These are phyloP conservation scores for Exophiala aquamarina DNA, from an alignment of 2,329 filamentous ascomycete species.

Conservation along the genomic window DNA sequence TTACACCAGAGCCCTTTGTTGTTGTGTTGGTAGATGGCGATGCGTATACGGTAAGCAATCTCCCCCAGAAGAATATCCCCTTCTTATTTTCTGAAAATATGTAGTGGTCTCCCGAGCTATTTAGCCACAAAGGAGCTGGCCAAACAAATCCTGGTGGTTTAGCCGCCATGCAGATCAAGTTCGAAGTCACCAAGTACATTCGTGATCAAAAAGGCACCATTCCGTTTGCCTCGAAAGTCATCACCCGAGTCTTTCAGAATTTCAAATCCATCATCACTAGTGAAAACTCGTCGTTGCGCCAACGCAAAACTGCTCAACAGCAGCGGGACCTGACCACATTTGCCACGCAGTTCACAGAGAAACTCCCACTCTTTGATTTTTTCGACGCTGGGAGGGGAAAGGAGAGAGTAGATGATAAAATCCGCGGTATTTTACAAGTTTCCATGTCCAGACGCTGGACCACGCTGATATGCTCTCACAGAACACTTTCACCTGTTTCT, in stretches of 20 bases:
- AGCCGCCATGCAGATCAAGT: slow-evolving; percentile 21
- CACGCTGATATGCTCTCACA: slow-evolving; percentile 2
- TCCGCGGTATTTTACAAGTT: slow-evolving; percentile 18
- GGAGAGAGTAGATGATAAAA: slow-evolving; percentile 28
- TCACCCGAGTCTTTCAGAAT: slow-evolving; percentile 25
- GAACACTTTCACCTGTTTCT: slow-evolving; percentile 27
- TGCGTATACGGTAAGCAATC: slow-evolving; percentile 21
- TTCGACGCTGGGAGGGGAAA: slow-evolving; percentile 26
- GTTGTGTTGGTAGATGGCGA: slow-evolving; percentile 28
- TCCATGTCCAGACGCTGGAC: neutral
- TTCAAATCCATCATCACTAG: neutral
- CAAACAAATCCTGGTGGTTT: slow-evolving; percentile 14
- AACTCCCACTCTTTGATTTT: slow-evolving; percentile 25
- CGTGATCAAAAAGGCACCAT: slow-evolving; percentile 16
- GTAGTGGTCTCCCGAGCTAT: slow-evolving; percentile 17
- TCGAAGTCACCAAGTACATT: slow-evolving; percentile 24
- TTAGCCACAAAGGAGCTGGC: neutral
- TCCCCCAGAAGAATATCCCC: neutral
- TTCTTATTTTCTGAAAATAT: neutral
- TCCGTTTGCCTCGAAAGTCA: slow-evolving; percentile 17
- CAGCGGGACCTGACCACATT: slow-evolving; percentile 16
- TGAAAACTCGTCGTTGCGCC: no score
- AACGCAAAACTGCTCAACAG: neutral
- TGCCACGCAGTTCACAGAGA: slow-evolving; percentile 24
- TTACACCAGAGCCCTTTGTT: slow-evolving; percentile 23